Conservation (phyloP, 1,139 yeast genomes). For the Protomyces gravidus region DNA sequence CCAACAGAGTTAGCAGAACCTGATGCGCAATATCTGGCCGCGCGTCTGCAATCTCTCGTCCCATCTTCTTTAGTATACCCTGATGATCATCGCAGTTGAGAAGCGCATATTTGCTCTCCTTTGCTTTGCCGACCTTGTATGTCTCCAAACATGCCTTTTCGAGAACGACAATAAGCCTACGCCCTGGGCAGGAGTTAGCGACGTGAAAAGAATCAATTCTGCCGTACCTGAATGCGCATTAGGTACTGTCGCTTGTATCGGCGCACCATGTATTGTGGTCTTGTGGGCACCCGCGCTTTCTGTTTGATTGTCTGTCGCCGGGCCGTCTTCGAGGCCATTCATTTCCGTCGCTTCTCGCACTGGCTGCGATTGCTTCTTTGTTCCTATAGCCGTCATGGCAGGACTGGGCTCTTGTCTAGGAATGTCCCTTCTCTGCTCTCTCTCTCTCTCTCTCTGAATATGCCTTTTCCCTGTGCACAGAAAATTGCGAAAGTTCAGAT, state of each 20-base stretch:
- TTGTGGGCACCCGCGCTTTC: constrained; percentile 41
- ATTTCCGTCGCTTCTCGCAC: not conserved
- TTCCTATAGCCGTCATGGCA: constrained; percentile 27
- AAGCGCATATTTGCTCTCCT: constrained; percentile 67
- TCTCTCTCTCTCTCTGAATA: too few species aligned
- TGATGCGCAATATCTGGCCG: constrained; percentile 94
- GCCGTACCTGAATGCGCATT: constrained; percentile 74
- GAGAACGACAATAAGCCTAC: constrained; percentile 78
- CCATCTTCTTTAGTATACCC: constrained; percentile 90
- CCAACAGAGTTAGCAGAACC: constrained; percentile 72
- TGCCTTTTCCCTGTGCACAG: too few species aligned
- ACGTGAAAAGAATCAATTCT: constrained; percentile 53
- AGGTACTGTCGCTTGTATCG: constrained; percentile 77
- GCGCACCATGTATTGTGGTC: constrained; percentile 41
- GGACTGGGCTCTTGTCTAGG: too few species aligned
- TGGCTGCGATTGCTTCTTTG: constrained; percentile 8
- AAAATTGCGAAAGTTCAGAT: too few species aligned
- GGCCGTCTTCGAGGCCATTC: not conserved
- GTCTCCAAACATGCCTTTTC: constrained; percentile 95
- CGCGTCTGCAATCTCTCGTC: constrained; percentile 94
- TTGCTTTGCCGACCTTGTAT: constrained; percentile 66
- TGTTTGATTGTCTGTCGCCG: not conserved
- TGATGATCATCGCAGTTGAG: constrained; percentile 98
- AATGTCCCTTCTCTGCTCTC: too few species aligned
- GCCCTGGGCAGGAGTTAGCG: constrained; percentile 40